These are phyloP conservation scores for Mentha longifolia DNA, from an alignment of 257 asterid species.

Conservation along the genomic window DNA sequence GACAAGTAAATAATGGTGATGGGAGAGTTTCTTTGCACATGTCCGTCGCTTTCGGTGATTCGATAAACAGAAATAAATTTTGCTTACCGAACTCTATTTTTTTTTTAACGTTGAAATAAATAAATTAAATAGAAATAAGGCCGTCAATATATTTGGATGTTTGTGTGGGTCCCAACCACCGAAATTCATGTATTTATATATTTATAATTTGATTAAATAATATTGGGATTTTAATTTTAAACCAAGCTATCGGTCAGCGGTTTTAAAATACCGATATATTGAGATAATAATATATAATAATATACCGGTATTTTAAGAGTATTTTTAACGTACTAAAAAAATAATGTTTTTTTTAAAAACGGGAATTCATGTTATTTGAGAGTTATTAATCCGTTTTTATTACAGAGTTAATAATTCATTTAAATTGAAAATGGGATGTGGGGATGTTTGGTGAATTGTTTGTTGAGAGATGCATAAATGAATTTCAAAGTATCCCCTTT, in stretches of 20 bases:
- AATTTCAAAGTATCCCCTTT: too few relatives aligned
- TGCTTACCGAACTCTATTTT: slow-evolving; percentile 37
- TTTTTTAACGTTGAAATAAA: neutral
- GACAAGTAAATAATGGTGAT: slow-evolving; percentile 25
- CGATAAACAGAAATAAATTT: slow-evolving; percentile 24
- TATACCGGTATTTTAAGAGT: too few relatives aligned
- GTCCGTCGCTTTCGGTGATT: slow-evolving; percentile 56
- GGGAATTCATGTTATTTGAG: too few relatives aligned
- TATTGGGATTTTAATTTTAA: neutral
- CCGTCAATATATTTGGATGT: neutral
- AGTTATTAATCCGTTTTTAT: too few relatives aligned
- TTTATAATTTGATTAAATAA: neutral
- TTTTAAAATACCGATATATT: too few relatives aligned
- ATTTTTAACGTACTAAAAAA: too few relatives aligned
- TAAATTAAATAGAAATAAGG: neutral
- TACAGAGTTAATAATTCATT: too few relatives aligned
- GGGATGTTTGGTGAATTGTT: too few relatives aligned
- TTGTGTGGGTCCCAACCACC: slow-evolving; percentile 30
- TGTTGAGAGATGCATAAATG: too few relatives aligned
- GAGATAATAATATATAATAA: too few relatives aligned
- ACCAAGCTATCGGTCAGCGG: neutral
- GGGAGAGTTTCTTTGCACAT: slow-evolving; percentile 49
- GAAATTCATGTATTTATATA: slow-evolving; percentile 14
- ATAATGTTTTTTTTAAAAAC: too few relatives aligned
- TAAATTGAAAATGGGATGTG: too few relatives aligned